phyloP scores from a whole-genome alignment of 2,329 filamentous ascomycete genomes.

The Sclerotinia minor region DNA sequence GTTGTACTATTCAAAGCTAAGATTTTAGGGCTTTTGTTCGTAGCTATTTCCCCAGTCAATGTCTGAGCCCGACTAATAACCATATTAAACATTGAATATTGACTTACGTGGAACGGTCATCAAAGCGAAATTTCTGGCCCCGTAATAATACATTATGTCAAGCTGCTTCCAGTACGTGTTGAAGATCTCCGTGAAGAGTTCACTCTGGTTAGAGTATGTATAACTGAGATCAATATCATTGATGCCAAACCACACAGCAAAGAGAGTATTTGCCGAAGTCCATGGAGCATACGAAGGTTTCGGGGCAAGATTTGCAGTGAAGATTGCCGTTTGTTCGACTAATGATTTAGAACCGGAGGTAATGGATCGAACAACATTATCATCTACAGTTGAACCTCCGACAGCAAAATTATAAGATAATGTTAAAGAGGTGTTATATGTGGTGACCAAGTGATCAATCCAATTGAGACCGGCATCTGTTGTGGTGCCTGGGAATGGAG shows the following conservation, averaged over 20 bases:
- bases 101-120: constrained; percentile 48
- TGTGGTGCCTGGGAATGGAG: constrained; percentile 11
- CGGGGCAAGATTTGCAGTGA: constrained; percentile 12
- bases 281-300: constrained; percentile 18
- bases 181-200: constrained; percentile 7
- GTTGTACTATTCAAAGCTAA: not conserved
- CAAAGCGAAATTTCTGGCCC: constrained; percentile 51
- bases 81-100: not conserved
- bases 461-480: constrained; percentile 15
- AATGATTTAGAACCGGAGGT: constrained; percentile 13
- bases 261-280: constrained; percentile 16
- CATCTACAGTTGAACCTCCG: constrained; percentile 1
- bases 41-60: not conserved
- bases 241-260: constrained; percentile 17
- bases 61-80: not conserved
- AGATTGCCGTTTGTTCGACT: constrained; percentile 1
- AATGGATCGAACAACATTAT: not conserved
- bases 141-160: constrained; percentile 45
- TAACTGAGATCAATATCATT: constrained; percentile 19
- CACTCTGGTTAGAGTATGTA: not conserved
- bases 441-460: constrained; percentile 11
- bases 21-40: constrained; percentile 3
- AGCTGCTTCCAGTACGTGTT: constrained; percentile 16
- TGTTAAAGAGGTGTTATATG: constrained; percentile 8
- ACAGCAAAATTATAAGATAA: constrained; percentile 16